Conservation (phyloP, 768 basidiomycete genomes). For the Lactarius trivialis region DNA sequence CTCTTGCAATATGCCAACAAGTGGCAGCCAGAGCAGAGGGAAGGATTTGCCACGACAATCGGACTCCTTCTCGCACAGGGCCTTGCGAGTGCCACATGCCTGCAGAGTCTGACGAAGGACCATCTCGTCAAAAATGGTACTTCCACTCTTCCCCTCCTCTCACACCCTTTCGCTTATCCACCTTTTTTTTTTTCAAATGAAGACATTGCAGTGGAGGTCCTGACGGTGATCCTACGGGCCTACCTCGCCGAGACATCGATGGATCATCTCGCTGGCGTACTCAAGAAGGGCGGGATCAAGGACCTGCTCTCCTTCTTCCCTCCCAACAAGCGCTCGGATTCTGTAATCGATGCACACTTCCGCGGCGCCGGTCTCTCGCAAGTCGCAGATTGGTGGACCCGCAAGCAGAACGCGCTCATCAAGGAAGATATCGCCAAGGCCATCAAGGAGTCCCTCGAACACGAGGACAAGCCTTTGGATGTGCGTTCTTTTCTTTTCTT, state of each 20-base stretch:
- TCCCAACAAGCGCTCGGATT: slow-evolving; percentile 65
- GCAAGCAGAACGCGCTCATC: slow-evolving; percentile 77
- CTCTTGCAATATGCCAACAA: slow-evolving; percentile 86
- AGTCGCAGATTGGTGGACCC: slow-evolving; percentile 91
- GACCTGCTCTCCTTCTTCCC: slow-evolving; percentile 89
- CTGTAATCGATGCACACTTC: slow-evolving; percentile 80
- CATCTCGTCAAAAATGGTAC: slow-evolving; percentile 92
- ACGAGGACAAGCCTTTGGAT: slow-evolving; percentile 59
- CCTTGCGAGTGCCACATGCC: slow-evolving; percentile 67
- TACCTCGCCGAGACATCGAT: slow-evolving; percentile 80
- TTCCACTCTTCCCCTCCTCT: slow-evolving; percentile 16
- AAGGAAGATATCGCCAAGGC: slow-evolving; percentile 70
- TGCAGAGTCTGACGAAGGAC: slow-evolving; percentile 83
- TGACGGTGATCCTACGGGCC: slow-evolving; percentile 74
- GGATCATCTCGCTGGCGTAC: slow-evolving; percentile 78
- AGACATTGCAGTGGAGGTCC: slow-evolving; percentile 74
- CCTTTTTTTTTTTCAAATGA: neutral
- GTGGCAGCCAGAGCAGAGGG: slow-evolving; percentile 69
- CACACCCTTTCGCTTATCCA: slow-evolving; percentile 3
- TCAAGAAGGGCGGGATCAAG: slow-evolving; percentile 80
- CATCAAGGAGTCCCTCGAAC: slow-evolving; percentile 63
- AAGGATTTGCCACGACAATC: slow-evolving; percentile 76
- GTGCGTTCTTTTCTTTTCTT: slow-evolving; percentile 37
- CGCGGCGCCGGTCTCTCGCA: slow-evolving; percentile 67
- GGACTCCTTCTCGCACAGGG: slow-evolving; percentile 83